phyloP scores from a whole-genome alignment of 805 yeast species.

The Metschnikowia proteae region DNA sequence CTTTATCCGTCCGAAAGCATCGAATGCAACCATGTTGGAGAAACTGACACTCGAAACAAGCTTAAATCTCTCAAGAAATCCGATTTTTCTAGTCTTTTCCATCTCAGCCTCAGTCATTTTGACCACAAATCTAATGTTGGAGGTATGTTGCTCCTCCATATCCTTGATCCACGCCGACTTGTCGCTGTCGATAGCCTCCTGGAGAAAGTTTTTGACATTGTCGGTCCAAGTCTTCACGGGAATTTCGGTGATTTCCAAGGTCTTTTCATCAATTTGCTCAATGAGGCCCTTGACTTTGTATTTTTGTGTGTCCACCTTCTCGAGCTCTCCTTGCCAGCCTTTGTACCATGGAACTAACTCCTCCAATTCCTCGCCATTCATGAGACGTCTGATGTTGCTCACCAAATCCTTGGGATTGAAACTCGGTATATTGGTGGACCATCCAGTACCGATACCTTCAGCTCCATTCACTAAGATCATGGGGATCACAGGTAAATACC shows the following conservation, averaged over 20 bases:
- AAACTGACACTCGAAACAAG: slow-evolving; percentile 63
- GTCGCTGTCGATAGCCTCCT: slow-evolving; percentile 75
- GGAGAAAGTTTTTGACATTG: slow-evolving; percentile 78
- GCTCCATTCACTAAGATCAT: slow-evolving; percentile 93
- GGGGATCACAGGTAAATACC: slow-evolving; percentile 93
- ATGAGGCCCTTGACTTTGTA: slow-evolving; percentile 77
- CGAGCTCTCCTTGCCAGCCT: slow-evolving; percentile 90
- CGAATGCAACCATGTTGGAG: slow-evolving; percentile 94
- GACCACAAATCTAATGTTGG: slow-evolving; percentile 73
- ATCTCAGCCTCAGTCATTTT: slow-evolving; percentile 76
- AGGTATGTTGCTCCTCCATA: slow-evolving; percentile 89
- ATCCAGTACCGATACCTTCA: slow-evolving; percentile 98
- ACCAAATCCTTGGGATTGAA: slow-evolving; percentile 86
- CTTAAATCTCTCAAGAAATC: slow-evolving; percentile 82
- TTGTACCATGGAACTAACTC: slow-evolving; percentile 91
- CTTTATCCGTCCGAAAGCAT: slow-evolving; percentile 80
- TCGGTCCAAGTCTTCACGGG: slow-evolving; percentile 94
- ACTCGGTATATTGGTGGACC: slow-evolving; percentile 92
- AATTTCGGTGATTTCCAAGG: slow-evolving; percentile 85
- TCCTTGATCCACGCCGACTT: slow-evolving; percentile 89
- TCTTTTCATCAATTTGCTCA: slow-evolving; percentile 73
- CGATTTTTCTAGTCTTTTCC: slow-evolving; percentile 70
- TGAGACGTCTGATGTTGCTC: slow-evolving; percentile 62
- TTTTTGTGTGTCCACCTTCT: slow-evolving; percentile 58
- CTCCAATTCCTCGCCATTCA: slow-evolving; percentile 65